Evolutionary conservation across 257 asterid species (phyloP).

Genomic region (Solanum appendiculatum): DNA sequence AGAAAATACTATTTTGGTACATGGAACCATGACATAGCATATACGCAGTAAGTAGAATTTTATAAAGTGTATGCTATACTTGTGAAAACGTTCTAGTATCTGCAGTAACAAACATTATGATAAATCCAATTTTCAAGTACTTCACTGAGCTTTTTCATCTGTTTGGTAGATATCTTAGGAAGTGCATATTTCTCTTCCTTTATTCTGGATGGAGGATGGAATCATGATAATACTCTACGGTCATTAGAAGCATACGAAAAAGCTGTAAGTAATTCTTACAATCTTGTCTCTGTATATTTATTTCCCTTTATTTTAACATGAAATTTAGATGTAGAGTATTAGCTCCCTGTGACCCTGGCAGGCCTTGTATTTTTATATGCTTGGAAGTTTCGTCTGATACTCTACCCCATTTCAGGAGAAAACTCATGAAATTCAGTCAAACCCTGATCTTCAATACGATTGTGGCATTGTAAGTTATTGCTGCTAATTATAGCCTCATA

Average conservation of each 20-base stretch:
- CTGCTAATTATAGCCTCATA: background rate
- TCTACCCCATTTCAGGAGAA: slow-evolving; percentile 51
- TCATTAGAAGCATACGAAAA: no score
- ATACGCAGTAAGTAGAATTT: background rate
- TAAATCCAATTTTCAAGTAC: background rate
- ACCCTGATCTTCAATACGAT: slow-evolving; percentile 74
- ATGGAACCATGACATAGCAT: background rate
- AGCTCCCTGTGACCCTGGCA: background rate
- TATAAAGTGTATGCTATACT: background rate
- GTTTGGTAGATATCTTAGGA: slow-evolving; percentile 63
- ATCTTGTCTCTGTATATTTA: no score
- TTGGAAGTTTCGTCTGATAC: background rate
- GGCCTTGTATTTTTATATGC: background rate
- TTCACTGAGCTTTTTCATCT: slow-evolving; percentile 3
- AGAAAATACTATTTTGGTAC: no score
- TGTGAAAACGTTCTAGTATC: background rate
- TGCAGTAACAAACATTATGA: background rate
- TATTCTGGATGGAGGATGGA: slow-evolving; percentile 15
- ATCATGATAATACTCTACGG: no score
- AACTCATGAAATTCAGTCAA: slow-evolving; percentile 55
- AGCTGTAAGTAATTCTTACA: no score
- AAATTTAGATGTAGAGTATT: background rate
- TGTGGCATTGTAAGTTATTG: slow-evolving; percentile 60
- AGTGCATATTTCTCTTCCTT: slow-evolving; percentile 80
- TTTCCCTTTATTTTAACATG: background rate